Evolutionary conservation across 2,329 filamentous ascomycete species (phyloP), one percentile per base, ranked within the genome.

Genomic region (Botrytis aclada): DNA sequence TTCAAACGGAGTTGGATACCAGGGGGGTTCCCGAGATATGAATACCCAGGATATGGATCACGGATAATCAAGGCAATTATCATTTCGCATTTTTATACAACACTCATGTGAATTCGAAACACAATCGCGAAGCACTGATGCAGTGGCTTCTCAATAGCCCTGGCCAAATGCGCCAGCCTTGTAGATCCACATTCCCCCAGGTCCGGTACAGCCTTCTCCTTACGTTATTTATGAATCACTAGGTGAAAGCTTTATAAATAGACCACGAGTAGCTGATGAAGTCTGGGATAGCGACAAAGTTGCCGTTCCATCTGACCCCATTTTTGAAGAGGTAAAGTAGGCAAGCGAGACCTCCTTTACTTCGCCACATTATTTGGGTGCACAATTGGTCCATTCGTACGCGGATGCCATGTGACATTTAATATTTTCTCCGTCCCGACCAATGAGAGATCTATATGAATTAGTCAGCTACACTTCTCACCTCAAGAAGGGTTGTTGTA

Each of bases 1-100:
- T 58, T n/a, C 18, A 45, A n/a, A 39, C 22, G 70, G 70, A 60
- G 70, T 72, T 72, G 62, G 47, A 61, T 56, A 58, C 22, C 29
- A 16, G 45, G 51, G 43, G 25, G 10, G 14, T 18, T 69, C 20
- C 41, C 34, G 7, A 58, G 25, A 39, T 18, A 69, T 60, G 18
- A 51, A 67, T 67, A 67, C 70, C 70, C 70, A 72, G 70, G 70
- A 69, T 51, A 67, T 29, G 62, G 62, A 54, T 47, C 51, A 47
- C 4, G 70, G 47, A 60, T 60, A 65, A 66, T 72, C 34, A 41
- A 47, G 37, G 29, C 45, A 58, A 4, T 45, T 58, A 39, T 37
- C 20, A 43, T 41, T 66, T 41, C 70, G 5, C 61, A 34, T 66
- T 66, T 22, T 34, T 54, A 65, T n/a, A 45, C 12, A 71, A 56